Base-by-base conservation (phyloP, 345 rosid species). In the Draba incana region DNA sequence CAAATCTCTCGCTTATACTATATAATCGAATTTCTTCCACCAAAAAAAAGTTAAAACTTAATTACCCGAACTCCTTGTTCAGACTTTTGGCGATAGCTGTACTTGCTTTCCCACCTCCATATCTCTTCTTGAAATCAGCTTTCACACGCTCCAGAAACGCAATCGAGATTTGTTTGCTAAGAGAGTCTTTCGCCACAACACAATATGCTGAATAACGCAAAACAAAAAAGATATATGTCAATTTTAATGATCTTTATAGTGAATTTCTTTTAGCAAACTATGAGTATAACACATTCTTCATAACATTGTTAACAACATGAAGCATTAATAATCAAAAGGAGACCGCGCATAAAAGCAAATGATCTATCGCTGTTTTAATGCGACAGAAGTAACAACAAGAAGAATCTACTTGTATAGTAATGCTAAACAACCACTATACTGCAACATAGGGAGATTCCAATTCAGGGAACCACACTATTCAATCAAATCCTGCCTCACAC, bases 51-150 rank as follows among this genome's bases (percentile, higher is more conserved):
- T 13, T 4, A 49, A 24, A 39, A 6, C 0, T 20, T 10, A 57
- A 81, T 57, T 85, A 91, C 99, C 99, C 97, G 38, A 90, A 94
- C 57, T 88, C 97, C 77, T 90, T 94, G 70, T 91, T 94, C 11
- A 94, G 89, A 80, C 97, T 90, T 78, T 94, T 94, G 62, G 97
- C 86, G 23, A 79, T 68, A 45, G 98, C 98, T 37, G 98, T 93
- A 78, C 82, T 92, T 53, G 98, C 96, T 82, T 90, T 90, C 53
- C 98, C 98, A 33, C 97, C 98, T 0, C 95, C 92, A 59, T 88
- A 90, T 82, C 97, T 83, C 67, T 88, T 88, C 79, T 78, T 85
- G 71, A 93, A 93, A 86, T 93, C 98, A 45, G 94, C 91, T 80
- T 77, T 93, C 83, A 93, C 69, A 10, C 98, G 96, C 68, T 93